These are phyloP conservation scores for Fusarium brachygibbosum DNA, from an alignment of 2,329 filamentous ascomycete species.

Conservation along the genomic window DNA sequence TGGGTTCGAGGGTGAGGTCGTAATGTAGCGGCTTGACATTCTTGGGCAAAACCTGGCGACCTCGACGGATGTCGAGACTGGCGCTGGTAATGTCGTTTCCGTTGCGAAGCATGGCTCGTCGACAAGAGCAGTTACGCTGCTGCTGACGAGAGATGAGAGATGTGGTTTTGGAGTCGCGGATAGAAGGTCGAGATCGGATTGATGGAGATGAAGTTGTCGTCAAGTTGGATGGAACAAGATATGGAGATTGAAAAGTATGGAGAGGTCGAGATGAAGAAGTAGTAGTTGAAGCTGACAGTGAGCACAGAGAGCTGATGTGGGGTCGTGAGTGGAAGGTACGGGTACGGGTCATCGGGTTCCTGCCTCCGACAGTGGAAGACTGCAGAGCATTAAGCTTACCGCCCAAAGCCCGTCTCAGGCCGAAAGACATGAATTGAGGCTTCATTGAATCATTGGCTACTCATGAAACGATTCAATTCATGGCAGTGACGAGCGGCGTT, in stretches of 20 bases:
- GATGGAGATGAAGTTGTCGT: slow-evolving; percentile 10
- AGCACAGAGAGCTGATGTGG: slow-evolving; percentile 42
- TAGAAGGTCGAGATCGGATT: background rate
- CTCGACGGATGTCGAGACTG: slow-evolving; percentile 49
- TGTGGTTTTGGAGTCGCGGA: slow-evolving; percentile 11
- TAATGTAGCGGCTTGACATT: slow-evolving; percentile 96
- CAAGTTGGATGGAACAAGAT: slow-evolving; percentile 15
- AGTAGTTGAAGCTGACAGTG: slow-evolving; percentile 27
- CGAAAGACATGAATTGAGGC: background rate
- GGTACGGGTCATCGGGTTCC: slow-evolving; percentile 35
- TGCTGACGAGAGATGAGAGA: slow-evolving; percentile 37
- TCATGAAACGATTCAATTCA: slow-evolving; percentile 3
- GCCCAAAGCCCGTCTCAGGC: slow-evolving; percentile 23
- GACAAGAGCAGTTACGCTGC: slow-evolving; percentile 49
- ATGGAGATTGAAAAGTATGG: slow-evolving; percentile 8
- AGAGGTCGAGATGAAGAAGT: background rate
- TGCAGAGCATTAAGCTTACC: background rate
- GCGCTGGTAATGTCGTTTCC: slow-evolving; percentile 42
- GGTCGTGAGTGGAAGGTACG: slow-evolving; percentile 42
- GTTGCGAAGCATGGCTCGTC: slow-evolving; percentile 50
- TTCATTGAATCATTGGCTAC: slow-evolving; percentile 23
- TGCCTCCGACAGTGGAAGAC: slow-evolving; percentile 24
- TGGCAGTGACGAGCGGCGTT: slow-evolving; percentile 10
- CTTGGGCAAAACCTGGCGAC: slow-evolving; percentile 86
- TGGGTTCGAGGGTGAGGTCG: slow-evolving; percentile 89